A percentile compares a stretch with the other conserved stretches of the same genome.
Conservation (phyloP, 1,284 basidiomycete genomes). For the Apiotrichum veenhuisii region DNA sequence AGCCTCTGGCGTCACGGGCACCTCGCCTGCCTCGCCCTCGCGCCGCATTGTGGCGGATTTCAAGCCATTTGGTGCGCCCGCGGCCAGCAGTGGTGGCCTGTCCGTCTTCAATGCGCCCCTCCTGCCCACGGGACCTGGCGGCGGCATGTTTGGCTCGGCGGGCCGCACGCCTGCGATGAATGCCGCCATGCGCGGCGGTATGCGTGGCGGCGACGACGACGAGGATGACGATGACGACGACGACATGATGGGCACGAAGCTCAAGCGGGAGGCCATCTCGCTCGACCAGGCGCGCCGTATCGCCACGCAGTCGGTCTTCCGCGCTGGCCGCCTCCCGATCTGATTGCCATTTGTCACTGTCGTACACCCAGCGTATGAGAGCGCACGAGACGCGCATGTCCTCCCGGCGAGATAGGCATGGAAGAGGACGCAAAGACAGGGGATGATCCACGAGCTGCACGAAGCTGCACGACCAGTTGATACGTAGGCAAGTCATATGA, state of each 20-base stretch:
- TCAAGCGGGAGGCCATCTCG: conserved; percentile 75
- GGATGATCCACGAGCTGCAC: no score
- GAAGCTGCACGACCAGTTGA: no score
- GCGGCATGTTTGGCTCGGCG: conserved; percentile 48
- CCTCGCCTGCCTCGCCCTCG: conserved; percentile 54
- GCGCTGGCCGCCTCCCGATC: conserved; percentile 38
- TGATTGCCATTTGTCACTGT: not conserved
- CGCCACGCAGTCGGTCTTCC: conserved; percentile 53
- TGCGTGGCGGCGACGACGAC: conserved; percentile 57
- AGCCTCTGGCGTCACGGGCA: conserved; percentile 45
- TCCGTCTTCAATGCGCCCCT: conserved; percentile 51
- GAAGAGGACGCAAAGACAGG: no score
- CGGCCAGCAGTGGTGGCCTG: conserved; percentile 10
- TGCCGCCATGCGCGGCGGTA: conserved; percentile 26
- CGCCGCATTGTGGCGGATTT: conserved; percentile 84
- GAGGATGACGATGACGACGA: conserved; percentile 59
- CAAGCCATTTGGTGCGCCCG: conserved; percentile 72
- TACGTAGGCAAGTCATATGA: no score
- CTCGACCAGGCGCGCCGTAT: conserved; percentile 72
- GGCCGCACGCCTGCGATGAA: conserved; percentile 35
- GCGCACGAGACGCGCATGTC: no score
- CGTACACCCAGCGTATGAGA: no score
- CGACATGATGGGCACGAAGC: conserved; percentile 53
- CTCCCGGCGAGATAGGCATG: no score
- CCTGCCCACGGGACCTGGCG: conserved; percentile 45